Conservation (phyloP, 768 basidiomycete genomes). For the Leccinum longicurvipes region DNA sequence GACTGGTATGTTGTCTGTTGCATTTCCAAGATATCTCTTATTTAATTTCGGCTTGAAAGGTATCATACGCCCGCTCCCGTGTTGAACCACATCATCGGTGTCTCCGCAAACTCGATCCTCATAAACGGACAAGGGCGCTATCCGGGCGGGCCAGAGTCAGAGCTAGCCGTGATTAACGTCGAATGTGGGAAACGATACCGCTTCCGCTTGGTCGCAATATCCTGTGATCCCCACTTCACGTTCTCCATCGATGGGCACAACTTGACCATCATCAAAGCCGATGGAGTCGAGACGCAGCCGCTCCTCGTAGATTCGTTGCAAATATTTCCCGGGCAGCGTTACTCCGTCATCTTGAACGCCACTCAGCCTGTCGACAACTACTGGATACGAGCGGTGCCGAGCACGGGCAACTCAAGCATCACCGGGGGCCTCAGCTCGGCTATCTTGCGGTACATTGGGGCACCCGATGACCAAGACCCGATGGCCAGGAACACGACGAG, state of each 20-base stretch:
- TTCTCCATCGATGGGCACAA: slow-evolving; percentile 49
- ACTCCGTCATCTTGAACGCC: slow-evolving; percentile 43
- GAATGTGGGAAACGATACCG: slow-evolving; percentile 39
- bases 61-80: background rate
- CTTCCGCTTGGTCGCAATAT: slow-evolving; percentile 45
- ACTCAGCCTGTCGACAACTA: slow-evolving; percentile 48
- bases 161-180: slow-evolving; percentile 40
- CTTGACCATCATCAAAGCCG: slow-evolving; percentile 42
- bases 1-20: background rate
- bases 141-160: slow-evolving; percentile 33
- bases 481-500: slow-evolving; percentile 30
- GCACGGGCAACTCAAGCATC: slow-evolving; percentile 18
- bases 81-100: slow-evolving; percentile 1
- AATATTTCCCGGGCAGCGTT: slow-evolving; percentile 35
- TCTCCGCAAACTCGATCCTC: slow-evolving; percentile 22
- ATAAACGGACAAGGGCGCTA: slow-evolving; percentile 33
- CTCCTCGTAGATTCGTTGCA: slow-evolving; percentile 36
- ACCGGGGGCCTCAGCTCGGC: slow-evolving; percentile 50
- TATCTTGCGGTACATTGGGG: slow-evolving; percentile 48
- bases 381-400: slow-evolving; percentile 48
- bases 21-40: slow-evolving; percentile 5
- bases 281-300: slow-evolving; percentile 30
- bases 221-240: slow-evolving; percentile 40
- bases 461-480: slow-evolving; percentile 34
- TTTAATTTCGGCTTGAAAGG: background rate